Conservation (phyloP, 2,329 filamentous ascomycete species). For the Aureobasidium lini region DNA sequence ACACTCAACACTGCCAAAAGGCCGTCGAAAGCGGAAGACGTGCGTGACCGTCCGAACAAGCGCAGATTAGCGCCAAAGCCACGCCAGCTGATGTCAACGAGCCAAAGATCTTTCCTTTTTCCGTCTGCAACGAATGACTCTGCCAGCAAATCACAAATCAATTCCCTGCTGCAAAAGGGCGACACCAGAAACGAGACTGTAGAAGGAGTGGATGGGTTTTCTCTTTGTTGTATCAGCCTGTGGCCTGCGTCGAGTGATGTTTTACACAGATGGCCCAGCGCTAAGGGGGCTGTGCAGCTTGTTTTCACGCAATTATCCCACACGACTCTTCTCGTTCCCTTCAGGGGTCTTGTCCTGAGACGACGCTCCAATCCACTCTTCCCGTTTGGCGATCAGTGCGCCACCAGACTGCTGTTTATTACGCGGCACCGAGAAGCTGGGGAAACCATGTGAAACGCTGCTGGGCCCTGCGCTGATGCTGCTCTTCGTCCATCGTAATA, state of each 20-base stretch:
- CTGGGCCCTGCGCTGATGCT: not conserved
- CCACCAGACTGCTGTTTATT: constrained; percentile 9
- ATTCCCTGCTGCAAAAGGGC: not conserved
- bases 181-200: not conserved
- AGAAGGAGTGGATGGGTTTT: not conserved
- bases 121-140: not conserved
- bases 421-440: constrained; percentile 10
- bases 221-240: not conserved
- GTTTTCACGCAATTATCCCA: not conserved
- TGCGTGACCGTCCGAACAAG: constrained; percentile 9
- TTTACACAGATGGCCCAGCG: not conserved
- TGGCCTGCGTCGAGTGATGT: not conserved
- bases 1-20: constrained; percentile 2
- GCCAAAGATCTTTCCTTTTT: not conserved
- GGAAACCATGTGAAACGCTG: constrained; percentile 5
- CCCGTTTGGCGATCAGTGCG: constrained; percentile 13
- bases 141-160: not conserved
- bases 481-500: not conserved
- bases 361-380: constrained; percentile 12
- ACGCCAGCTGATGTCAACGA: constrained; percentile 15
- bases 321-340: not conserved
- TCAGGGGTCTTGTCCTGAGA: constrained; percentile 7
- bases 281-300: constrained; percentile 12
- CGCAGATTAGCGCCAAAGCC: constrained; percentile 13
- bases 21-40: not conserved